Evolutionary conservation across 2,329 filamentous ascomycete species (phyloP).

Genomic region (Arthrinium puccinioides): DNA sequence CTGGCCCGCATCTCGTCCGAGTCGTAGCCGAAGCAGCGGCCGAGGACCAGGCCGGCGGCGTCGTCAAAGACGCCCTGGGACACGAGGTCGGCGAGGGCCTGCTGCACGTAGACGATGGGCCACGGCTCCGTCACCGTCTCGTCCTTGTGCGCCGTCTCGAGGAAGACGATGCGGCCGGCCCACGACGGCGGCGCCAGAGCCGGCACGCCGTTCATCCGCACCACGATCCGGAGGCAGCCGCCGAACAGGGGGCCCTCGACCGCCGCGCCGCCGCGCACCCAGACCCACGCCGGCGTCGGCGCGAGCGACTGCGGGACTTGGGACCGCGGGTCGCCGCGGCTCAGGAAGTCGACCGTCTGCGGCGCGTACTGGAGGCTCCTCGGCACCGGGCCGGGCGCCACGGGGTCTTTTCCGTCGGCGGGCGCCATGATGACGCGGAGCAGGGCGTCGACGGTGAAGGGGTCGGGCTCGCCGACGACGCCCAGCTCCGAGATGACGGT

Average conservation of each 20-base stretch:
- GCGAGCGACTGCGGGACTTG: constrained; percentile 19
- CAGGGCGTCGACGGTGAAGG: too few relatives aligned
- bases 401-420: too few relatives aligned
- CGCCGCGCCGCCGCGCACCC: constrained; percentile 26
- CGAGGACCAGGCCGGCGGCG: constrained; percentile 32
- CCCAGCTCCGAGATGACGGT: constrained; percentile 31
- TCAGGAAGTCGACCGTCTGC: too few relatives aligned
- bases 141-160: constrained; percentile 31
- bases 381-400: constrained; percentile 22
- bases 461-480: constrained; percentile 13
- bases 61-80: constrained; percentile 33
- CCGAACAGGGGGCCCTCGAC: constrained; percentile 38
- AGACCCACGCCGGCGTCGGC: constrained; percentile 24
- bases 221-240: constrained; percentile 32
- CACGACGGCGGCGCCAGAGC: constrained; percentile 28
- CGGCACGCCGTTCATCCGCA: constrained; percentile 26
- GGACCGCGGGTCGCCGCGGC: constrained; percentile 14
- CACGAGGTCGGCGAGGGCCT: constrained; percentile 31
- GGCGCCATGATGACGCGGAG: too few relatives aligned
- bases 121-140: constrained; percentile 12
- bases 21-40: constrained; percentile 33
- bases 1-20: constrained; percentile 16
- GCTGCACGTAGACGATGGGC: constrained; percentile 22
- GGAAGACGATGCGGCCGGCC: constrained; percentile 29
- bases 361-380: constrained; percentile 25